phyloP scores from a whole-genome alignment of 139 green algal species.

The Chara braunii region DNA sequence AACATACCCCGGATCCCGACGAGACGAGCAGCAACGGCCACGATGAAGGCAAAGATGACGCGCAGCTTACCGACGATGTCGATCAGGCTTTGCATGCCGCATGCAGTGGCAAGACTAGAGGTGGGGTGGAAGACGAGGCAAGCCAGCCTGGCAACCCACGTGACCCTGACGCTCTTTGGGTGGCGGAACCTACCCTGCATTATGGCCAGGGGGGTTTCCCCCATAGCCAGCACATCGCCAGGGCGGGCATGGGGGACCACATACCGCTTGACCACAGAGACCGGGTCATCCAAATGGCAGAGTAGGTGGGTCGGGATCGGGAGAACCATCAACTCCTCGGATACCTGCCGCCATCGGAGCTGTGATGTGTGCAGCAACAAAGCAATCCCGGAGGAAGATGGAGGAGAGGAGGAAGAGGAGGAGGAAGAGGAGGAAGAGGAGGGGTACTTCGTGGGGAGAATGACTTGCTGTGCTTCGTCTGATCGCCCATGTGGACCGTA shows the following conservation, averaged over 20 bases:
- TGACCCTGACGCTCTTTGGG: constrained; percentile 24
- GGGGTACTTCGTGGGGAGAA: constrained; percentile 4
- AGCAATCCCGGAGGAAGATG: too few relatives aligned
- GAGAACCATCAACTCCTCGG: constrained; percentile 9
- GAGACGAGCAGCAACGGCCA: constrained; percentile 12
- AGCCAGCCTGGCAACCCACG: constrained; percentile 19
- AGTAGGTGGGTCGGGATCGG: constrained; percentile 49
- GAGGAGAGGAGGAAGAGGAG: background rate
- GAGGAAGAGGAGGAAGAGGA: background rate
- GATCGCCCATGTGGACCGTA: constrained; percentile 40
- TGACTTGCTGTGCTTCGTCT: constrained; percentile 19
- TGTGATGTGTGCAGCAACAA: background rate
- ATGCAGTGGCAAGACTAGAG: constrained; percentile 46
- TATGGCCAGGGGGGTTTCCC: constrained; percentile 44
- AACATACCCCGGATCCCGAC: constrained; percentile 42
- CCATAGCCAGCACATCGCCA: constrained; percentile 36
- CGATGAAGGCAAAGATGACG: constrained; percentile 29
- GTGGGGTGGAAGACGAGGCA: constrained; percentile 45
- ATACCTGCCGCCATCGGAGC: background rate
- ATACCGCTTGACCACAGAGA: constrained; percentile 22
- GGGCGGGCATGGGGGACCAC: constrained; percentile 10
- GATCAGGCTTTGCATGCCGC: constrained; percentile 47
- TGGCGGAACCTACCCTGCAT: constrained; percentile 45
- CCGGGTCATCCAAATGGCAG: constrained; percentile 48
- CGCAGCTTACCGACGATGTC: constrained; percentile 40